Evolutionary conservation across 2,329 filamentous ascomycete genomes (phyloP).

Genomic region (Chrysosporium keratinophilum): DNA sequence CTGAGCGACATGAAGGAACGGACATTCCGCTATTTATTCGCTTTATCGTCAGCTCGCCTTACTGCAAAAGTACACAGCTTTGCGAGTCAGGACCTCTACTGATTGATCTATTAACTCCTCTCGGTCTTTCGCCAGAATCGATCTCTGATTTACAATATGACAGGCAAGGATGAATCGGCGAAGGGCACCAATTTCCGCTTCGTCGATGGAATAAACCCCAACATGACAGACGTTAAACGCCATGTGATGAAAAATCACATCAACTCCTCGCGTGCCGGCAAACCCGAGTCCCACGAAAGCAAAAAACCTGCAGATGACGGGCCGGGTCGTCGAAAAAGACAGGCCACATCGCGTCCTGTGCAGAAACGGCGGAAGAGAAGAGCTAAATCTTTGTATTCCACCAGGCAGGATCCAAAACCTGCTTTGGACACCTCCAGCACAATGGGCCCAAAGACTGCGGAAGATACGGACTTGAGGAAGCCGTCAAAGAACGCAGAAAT

Average conservation of each 20-base stretch:
- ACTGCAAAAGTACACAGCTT: too few relatives aligned
- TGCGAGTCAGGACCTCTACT: too few relatives aligned
- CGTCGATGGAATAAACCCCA: constrained; percentile 30
- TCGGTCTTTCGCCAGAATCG: too few relatives aligned
- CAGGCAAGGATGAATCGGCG: background rate
- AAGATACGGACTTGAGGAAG: background rate
- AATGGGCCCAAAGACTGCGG: too few relatives aligned
- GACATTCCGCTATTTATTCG: too few relatives aligned
- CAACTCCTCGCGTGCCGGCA: constrained; percentile 24
- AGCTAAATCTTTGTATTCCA: background rate
- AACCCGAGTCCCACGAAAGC: constrained; percentile 11
- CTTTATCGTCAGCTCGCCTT: too few relatives aligned
- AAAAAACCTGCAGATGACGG: background rate
- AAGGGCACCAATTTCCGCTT: constrained; percentile 21
- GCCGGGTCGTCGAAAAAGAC: background rate
- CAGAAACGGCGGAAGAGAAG: background rate
- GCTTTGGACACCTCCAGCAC: background rate
- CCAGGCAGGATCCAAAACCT: background rate
- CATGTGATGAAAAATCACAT: constrained; percentile 39
- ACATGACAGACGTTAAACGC: constrained; percentile 33
- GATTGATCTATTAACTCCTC: too few relatives aligned
- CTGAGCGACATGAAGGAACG: too few relatives aligned
- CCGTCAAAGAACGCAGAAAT: background rate
- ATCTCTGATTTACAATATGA: background rate
- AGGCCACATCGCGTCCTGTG: too few relatives aligned